These are phyloP conservation scores for Sapria himalayana DNA, from an alignment of 345 rosid species.

Conservation along the genomic window DNA sequence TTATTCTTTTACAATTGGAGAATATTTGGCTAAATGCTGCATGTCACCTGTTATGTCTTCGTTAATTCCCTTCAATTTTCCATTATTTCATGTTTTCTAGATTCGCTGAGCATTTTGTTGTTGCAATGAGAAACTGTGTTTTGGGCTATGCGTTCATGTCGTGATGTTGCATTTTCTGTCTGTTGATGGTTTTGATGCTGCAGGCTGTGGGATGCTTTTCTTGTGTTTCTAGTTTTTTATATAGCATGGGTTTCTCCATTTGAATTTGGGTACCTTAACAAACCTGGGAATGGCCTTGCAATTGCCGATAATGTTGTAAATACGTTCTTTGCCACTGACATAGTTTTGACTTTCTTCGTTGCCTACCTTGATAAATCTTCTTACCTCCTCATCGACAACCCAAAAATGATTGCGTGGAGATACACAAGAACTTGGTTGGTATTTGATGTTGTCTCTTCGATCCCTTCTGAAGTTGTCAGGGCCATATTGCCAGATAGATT, in stretches of 20 bases:
- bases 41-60: too few relatives aligned
- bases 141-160: too few relatives aligned
- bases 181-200: too few relatives aligned
- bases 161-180: too few relatives aligned
- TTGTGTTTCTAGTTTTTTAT: conserved; percentile 60
- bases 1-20: too few relatives aligned
- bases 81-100: too few relatives aligned
- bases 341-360: conserved; percentile 56
- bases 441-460: conserved; percentile 46
- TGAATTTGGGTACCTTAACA: conserved; percentile 45
- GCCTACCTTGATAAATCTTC: conserved; percentile 52
- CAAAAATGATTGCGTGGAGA: conserved; percentile 34
- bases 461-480: conserved; percentile 43
- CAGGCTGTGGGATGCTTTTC: conserved; percentile 55
- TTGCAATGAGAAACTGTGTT: too few relatives aligned
- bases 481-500: conserved; percentile 21
- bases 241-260: conserved; percentile 88
- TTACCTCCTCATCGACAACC: conserved; percentile 45
- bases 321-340: conserved; percentile 45
- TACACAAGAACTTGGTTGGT: conserved; percentile 33
- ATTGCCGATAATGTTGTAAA: conserved; percentile 42
- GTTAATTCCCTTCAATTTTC: too few relatives aligned
- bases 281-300: conserved; percentile 25
- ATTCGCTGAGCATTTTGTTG: too few relatives aligned
- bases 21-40: too few relatives aligned